Percentiles rank a stretch among this genome's conserved stretches.
phyloP scores from a whole-genome alignment of 768 basidiomycete species.

The Candolleomyces aberdarensis region DNA sequence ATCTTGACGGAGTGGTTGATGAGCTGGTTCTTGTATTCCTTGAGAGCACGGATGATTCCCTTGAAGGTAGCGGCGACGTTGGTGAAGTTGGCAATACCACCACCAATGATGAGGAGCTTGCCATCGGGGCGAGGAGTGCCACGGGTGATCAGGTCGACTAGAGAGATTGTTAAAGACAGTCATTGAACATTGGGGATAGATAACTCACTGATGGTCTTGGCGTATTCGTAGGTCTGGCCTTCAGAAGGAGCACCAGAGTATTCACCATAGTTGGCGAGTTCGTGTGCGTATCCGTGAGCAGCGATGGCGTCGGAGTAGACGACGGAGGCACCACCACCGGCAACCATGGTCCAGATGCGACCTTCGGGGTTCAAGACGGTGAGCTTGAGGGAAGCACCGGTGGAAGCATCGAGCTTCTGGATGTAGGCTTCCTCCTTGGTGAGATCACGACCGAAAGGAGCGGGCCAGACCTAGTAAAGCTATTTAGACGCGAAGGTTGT shows the following conservation, averaged over 20 bases:
- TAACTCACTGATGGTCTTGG: conserved; percentile 89
- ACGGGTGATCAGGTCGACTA: conserved; percentile 92
- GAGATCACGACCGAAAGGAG: conserved; percentile 94
- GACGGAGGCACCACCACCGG: conserved; percentile 82
- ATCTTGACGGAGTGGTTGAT: conserved; percentile 87
- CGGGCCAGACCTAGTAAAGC: conserved; percentile 64
- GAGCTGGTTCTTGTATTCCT: conserved; percentile 86
- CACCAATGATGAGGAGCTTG: conserved; percentile 99
- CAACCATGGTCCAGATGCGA: conserved; percentile 99
- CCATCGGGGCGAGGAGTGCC: conserved; percentile 80
- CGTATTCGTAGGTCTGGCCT: conserved; percentile 98
- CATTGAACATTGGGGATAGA: background rate
- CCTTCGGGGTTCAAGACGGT: conserved; percentile 95
- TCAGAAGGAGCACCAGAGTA: conserved; percentile 98
- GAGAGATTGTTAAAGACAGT: conserved; percentile 3
- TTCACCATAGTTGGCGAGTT: conserved; percentile 99
- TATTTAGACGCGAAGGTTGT: background rate
- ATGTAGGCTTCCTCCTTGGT: conserved; percentile 99
- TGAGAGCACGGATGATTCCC: conserved; percentile 96
- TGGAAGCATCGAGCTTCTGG: conserved; percentile 95
- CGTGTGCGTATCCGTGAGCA: conserved; percentile 93
- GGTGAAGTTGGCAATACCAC: conserved; percentile 99
- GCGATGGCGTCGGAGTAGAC: conserved; percentile 80
- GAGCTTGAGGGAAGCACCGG: conserved; percentile 96
- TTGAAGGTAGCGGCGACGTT: conserved; percentile 99